These are phyloP conservation scores for Adiantum capillusveneris DNA, from an alignment of 75 land plant species.

Conservation along the genomic window DNA sequence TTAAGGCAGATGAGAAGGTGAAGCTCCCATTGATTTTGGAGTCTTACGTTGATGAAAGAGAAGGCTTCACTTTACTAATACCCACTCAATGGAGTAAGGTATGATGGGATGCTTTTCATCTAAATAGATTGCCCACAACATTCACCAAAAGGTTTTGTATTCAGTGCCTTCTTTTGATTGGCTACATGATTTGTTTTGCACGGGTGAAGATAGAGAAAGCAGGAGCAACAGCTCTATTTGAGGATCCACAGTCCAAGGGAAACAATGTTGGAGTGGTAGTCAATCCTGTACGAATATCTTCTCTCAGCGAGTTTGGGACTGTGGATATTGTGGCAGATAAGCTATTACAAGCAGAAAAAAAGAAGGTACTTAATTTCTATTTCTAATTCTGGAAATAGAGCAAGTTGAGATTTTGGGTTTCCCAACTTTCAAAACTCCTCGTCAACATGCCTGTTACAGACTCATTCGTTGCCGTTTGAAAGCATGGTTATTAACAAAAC, in stretches of 20 bases:
- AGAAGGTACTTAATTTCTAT: no score
- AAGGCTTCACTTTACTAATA: constrained; percentile 62
- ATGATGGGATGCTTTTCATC: not conserved
- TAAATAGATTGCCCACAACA: not conserved
- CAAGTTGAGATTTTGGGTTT: no score
- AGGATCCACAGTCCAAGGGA: constrained; percentile 48
- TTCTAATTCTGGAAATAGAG: no score
- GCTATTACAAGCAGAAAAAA: constrained; percentile 78
- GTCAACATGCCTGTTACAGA: no score
- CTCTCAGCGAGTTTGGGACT: constrained; percentile 66
- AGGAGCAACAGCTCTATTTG: constrained; percentile 85
- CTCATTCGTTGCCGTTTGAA: no score
- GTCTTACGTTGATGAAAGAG: constrained; percentile 41
- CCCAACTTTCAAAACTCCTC: no score
- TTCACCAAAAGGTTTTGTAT: not conserved
- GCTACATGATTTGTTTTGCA: constrained; percentile 12
- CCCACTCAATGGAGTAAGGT: constrained; percentile 75
- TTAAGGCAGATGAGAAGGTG: no score
- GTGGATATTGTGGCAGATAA: constrained; percentile 83
- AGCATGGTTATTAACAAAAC: no score
- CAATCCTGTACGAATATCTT: constrained; percentile 64
- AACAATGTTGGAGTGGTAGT: constrained; percentile 93
- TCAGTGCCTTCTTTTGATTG: not conserved
- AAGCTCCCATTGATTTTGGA: constrained; percentile 12
- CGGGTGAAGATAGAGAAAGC: constrained; percentile 76